Base-by-base conservation (phyloP, 2,329 filamentous ascomycete species). In the Huntiella moniliformis region DNA sequence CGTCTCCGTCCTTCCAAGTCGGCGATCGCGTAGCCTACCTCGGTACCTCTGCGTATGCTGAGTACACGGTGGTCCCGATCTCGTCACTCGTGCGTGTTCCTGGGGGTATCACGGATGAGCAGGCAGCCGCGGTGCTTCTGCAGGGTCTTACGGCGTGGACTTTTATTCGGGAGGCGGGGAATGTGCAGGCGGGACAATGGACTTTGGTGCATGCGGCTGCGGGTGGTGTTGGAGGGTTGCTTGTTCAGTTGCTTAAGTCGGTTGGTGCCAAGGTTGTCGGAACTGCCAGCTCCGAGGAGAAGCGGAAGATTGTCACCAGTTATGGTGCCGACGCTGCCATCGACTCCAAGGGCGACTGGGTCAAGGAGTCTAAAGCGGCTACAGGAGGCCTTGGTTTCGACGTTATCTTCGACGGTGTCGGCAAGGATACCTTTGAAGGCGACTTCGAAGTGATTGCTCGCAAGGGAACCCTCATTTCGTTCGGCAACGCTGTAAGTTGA, bases 61-160 rank as follows among this genome's bases (percentile, higher is more conserved):
- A 76, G 57, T 75, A 71, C 60, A 67, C 69, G 4, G 62, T 64
- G 32, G 65, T 73, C 5, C 60, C 73, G 0, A 70, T 72, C 2
- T 57, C 58, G 5, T 70, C 70, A 50, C 67, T 74, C 0, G 61
- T 80, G 50, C 69, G 71, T 50, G 64, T 93, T 3, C 85, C 85
- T 1, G 65, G 69, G 0, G 68, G 61, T 0, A 58, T 93, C 37
- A 56, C 65, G 2, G 68, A 71, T 1, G 73, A 81, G 40, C 63
- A 73, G 4, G 81, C 76, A 5, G 77, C 79, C 33, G 82, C 82
- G 0, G 66, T 73, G 0, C 62, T 84, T n/a, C 65, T 93, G 7
- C 87, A 92, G 58, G 86, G 83, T 1, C 65, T 94, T 34, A 94
- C 86, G 2, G 84, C 85, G 0, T 67, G 91, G 54, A 82, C 83